Evolutionary conservation across 768 basidiomycete species (phyloP).

Genomic region (Hemileccinum rubropunctum): DNA sequence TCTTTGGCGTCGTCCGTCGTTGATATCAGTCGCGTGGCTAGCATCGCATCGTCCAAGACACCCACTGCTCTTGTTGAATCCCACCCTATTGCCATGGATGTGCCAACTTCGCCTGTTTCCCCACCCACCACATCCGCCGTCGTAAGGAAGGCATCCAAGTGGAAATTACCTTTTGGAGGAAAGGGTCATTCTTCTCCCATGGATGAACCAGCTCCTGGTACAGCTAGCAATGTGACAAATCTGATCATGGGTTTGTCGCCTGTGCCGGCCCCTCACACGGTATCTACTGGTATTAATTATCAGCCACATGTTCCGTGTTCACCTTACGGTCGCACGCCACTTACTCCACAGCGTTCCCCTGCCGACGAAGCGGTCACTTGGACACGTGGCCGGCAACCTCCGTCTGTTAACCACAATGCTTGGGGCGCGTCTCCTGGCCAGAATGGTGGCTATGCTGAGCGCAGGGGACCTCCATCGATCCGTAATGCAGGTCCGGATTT

Average conservation of each 20-base stretch:
- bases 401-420: conserved; percentile 15
- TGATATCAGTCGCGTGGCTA: conserved; percentile 24
- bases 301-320: conserved; percentile 15
- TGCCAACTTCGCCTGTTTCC: conserved; percentile 19
- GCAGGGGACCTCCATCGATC: conserved; percentile 44
- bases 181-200: conserved; percentile 49
- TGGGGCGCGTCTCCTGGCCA: conserved; percentile 20
- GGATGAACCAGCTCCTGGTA: conserved; percentile 47
- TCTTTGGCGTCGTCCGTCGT: conserved; percentile 15
- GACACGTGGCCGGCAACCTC: conserved; percentile 47
- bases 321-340: conserved; percentile 28
- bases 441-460: conserved; percentile 26
- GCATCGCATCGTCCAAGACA: conserved; percentile 35
- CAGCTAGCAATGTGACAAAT: conserved; percentile 74
- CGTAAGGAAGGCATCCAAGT: conserved; percentile 76
- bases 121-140: conserved; percentile 36
- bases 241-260: conserved; percentile 60
- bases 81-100: conserved; percentile 12
- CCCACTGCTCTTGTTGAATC: conserved; percentile 35
- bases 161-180: conserved; percentile 51
- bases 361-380: conserved; percentile 46
- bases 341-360: conserved; percentile 32
- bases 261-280: conserved; percentile 8
- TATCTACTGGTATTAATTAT: conserved; percentile 1
- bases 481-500: conserved; percentile 49